phyloP scores from a whole-genome alignment of 306 rosid species.

The Senna siamea region DNA sequence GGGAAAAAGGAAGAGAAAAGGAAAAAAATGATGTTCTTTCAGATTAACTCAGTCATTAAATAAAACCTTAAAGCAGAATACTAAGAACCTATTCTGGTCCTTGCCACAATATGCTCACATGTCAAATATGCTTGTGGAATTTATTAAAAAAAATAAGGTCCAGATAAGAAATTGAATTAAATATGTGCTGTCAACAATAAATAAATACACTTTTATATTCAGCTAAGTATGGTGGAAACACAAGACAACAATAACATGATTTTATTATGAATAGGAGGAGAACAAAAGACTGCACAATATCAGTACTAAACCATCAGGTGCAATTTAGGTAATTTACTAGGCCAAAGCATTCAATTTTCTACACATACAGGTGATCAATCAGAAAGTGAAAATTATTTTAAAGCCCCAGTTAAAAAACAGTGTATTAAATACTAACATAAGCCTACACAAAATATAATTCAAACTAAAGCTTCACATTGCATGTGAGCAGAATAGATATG shows the following conservation, averaged over 20 bases:
- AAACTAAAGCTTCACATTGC: neutral
- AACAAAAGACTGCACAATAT: neutral
- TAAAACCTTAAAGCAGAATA: neutral
- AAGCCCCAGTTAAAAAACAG: neutral
- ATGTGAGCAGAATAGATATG: neutral
- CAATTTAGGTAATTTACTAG: neutral
- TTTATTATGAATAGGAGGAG: neutral
- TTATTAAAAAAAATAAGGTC: slow-evolving; percentile 1
- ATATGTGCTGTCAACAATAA: neutral
- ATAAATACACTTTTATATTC: neutral
- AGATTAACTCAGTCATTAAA: slow-evolving; percentile 10
- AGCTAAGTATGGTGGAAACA: neutral
- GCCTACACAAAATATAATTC: neutral
- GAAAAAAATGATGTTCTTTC: slow-evolving; percentile 21
- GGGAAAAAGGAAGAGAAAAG: slow-evolving; percentile 11
- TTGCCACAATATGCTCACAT: slow-evolving; percentile 23
- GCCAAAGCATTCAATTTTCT: slow-evolving; percentile 11
- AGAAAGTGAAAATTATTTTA: neutral
- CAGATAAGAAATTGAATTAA: neutral
- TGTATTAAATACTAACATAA: neutral
- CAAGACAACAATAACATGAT: neutral
- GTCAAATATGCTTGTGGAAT: slow-evolving; percentile 1
- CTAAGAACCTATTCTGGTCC: neutral
- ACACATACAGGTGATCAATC: neutral
- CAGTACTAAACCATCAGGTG: neutral